A percentile compares a stretch with the other conserved stretches of the same genome.
phyloP scores from a whole-genome alignment of 805 yeast genomes.

The Metschnikowia cerradonensis region DNA sequence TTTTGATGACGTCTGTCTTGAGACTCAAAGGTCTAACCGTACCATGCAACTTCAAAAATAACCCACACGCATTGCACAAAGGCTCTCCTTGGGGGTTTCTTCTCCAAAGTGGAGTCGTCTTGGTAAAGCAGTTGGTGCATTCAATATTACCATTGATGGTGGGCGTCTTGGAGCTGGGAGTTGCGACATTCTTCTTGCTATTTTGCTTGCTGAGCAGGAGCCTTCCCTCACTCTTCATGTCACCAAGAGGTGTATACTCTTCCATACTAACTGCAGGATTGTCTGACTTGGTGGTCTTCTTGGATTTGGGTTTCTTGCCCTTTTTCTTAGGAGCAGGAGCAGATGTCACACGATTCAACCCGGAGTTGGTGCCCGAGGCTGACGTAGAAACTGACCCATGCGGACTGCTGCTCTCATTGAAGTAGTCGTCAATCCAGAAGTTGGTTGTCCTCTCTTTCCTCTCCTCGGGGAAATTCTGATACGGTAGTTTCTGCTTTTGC shows the following conservation, averaged over 20 bases:
- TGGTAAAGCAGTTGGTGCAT: conserved; percentile 89
- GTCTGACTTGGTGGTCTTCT: not conserved
- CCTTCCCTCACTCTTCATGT: not conserved
- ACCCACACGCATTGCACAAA: conserved; percentile 70
- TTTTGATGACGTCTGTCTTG: conserved; percentile 89
- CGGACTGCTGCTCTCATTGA: conserved; percentile 6
- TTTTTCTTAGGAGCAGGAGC: conserved; percentile 9
- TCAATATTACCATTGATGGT: conserved; percentile 17
- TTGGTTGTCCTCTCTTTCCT: not conserved
- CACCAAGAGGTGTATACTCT: not conserved
- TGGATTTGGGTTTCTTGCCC: conserved; percentile 9
- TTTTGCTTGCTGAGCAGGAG: conserved; percentile 7
- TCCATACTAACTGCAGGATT: not conserved
- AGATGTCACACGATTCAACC: conserved; percentile 3
- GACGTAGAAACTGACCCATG: conserved; percentile 13
- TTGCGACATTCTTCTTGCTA: not conserved
- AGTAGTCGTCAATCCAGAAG: conserved; percentile 5
- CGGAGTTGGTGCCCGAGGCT: conserved; percentile 10
- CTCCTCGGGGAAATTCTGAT: not conserved
- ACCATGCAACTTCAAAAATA: conserved; percentile 74
- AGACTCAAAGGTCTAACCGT: conserved; percentile 87
- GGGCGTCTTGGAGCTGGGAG: not conserved
- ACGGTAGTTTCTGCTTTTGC: not conserved
- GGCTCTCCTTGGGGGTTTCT: conserved; percentile 90
- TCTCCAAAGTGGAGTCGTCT: conserved; percentile 93